Conservation (phyloP, 768 basidiomycete species). For the Pleurotus tuoliensis region DNA sequence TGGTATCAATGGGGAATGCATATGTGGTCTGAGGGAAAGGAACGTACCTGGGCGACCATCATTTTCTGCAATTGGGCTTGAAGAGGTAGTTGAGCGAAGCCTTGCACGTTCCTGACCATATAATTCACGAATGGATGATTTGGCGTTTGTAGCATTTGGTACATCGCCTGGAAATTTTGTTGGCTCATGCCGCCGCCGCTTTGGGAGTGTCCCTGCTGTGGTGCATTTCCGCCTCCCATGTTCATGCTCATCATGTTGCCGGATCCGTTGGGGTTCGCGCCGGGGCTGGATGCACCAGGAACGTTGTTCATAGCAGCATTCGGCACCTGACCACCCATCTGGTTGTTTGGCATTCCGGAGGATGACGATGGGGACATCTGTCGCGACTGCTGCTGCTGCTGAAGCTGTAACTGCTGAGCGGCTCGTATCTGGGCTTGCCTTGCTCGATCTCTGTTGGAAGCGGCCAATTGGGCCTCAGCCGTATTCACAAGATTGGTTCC, state of each 20-base stretch:
- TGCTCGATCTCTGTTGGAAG: conserved; percentile 26
- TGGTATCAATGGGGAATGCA: background rate
- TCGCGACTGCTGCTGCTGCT: conserved; percentile 22
- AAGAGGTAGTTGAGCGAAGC: conserved; percentile 46
- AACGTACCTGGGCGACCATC: conserved; percentile 45
- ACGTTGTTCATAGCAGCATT: conserved; percentile 13
- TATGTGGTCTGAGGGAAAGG: background rate
- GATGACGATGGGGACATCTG: conserved; percentile 42
- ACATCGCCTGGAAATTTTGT: conserved; percentile 39
- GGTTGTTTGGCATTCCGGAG: conserved; percentile 8
- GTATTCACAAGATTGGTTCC: conserved; percentile 16
- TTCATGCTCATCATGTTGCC: background rate
- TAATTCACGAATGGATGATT: conserved; percentile 56
- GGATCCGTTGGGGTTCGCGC: conserved; percentile 3
- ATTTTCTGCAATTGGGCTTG: conserved; percentile 61
- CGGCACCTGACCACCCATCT: conserved; percentile 12
- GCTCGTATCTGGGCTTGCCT: conserved; percentile 33
- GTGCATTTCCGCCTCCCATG: background rate
- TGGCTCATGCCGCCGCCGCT: conserved; percentile 17
- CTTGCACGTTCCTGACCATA: conserved; percentile 46
- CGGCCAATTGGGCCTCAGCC: conserved; percentile 32
- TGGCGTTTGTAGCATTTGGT: conserved; percentile 49
- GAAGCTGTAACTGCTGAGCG: conserved; percentile 29
- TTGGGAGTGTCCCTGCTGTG: background rate
- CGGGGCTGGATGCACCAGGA: conserved; percentile 12